These are phyloP conservation scores for Achaetomiella virescens DNA, from an alignment of 495 filamentous ascomycete genomes.

Conservation along the genomic window DNA sequence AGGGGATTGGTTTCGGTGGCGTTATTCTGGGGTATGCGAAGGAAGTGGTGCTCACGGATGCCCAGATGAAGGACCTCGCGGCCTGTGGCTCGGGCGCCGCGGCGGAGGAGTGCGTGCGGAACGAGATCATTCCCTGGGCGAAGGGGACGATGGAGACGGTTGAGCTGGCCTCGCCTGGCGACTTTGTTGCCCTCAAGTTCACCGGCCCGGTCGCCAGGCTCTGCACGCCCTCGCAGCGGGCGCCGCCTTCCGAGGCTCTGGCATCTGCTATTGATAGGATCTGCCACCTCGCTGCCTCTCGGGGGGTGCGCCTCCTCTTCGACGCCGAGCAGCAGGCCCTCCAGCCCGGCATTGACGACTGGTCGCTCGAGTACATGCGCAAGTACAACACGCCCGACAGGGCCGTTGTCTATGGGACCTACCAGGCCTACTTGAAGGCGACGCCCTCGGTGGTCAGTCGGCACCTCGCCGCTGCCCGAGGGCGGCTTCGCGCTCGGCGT, in stretches of 20 bases:
- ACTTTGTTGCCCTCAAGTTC: conserved; percentile 89
- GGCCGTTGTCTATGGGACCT: conserved; percentile 59
- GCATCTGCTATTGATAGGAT: conserved; percentile 64
- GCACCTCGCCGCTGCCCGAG: conserved; percentile 60
- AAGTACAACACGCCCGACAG: conserved; percentile 59
- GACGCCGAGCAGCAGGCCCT: conserved; percentile 83
- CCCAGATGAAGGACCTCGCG: conserved; percentile 37
- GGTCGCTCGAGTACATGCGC: conserved; percentile 73
- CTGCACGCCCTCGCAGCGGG: conserved; percentile 55
- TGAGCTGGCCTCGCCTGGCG: conserved; percentile 61
- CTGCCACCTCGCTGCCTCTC: conserved; percentile 66
- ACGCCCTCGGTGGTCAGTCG: conserved; percentile 56
- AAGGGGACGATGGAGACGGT: conserved; percentile 72
- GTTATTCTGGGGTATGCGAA: conserved; percentile 73
- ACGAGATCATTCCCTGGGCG: conserved; percentile 67
- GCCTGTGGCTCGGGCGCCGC: conserved; percentile 25
- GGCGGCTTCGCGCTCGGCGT: conserved; percentile 77
- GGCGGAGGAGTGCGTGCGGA: conserved; percentile 41
- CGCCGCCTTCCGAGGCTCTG: conserved; percentile 56
- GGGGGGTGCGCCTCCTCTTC: conserved; percentile 70
- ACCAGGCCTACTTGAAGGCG: conserved; percentile 76
- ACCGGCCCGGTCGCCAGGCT: conserved; percentile 78
- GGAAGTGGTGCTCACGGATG: conserved; percentile 61
- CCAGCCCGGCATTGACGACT: conserved; percentile 78
- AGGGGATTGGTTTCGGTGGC: conserved; percentile 63